A percentile compares a stretch with the other conserved stretches of the same genome.
phyloP scores from a whole-genome alignment of 768 basidiomycete genomes.

The Lactarius sanguifluus region DNA sequence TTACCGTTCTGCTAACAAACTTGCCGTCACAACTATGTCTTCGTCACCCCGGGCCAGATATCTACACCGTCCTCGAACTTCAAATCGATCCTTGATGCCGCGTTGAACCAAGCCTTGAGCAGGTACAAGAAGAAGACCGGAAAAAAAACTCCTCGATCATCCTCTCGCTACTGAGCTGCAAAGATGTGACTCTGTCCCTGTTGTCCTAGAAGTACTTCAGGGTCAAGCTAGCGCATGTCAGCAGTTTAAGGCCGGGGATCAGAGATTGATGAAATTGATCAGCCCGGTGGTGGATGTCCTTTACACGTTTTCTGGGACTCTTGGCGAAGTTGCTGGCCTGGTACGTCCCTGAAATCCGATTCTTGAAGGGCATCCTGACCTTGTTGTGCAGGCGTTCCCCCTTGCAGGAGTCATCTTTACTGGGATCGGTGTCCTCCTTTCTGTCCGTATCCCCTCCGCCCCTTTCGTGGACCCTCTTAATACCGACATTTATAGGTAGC shows the following conservation, averaged over 20 bases:
- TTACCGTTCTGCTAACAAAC: not conserved
- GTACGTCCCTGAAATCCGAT: not conserved
- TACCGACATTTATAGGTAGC: not conserved
- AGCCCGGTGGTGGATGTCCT: conserved; percentile 5
- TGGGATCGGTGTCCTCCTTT: conserved; percentile 6
- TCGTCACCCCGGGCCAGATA: too few relatives aligned
- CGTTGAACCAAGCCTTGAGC: not conserved
- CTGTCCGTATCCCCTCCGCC: not conserved
- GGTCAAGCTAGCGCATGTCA: not conserved
- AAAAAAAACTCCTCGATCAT: not conserved
- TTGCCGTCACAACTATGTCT: not conserved
- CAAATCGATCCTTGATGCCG: not conserved
- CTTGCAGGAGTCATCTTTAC: not conserved
- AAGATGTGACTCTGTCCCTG: not conserved
- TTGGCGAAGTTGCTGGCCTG: not conserved
- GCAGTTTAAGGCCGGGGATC: not conserved
- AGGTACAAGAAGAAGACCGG: conserved; percentile 10
- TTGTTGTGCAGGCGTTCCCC: not conserved
- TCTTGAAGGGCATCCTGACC: not conserved
- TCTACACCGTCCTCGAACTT: not conserved
- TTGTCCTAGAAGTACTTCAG: not conserved
- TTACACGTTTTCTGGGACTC: not conserved
- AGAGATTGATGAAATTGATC: conserved; percentile 4
- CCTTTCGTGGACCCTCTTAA: not conserved
- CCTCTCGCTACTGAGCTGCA: conserved; percentile 6